These are phyloP conservation scores for Tilletia horrida DNA, from an alignment of 1,284 basidiomycete genomes.

Conservation along the genomic window DNA sequence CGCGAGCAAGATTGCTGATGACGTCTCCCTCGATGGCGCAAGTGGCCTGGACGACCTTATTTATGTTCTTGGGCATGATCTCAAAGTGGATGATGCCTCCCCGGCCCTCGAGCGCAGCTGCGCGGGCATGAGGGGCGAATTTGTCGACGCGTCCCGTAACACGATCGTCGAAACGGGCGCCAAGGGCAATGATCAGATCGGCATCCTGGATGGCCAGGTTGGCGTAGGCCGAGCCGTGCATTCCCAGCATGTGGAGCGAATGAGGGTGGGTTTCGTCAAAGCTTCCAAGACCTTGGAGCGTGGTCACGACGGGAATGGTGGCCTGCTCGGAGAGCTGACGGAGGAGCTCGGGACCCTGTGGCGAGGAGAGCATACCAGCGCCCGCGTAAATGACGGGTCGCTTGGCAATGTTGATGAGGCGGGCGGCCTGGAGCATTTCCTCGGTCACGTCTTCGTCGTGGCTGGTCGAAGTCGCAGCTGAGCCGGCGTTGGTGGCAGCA, in stretches of 20 bases:
- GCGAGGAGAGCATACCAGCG: conserved; percentile 79
- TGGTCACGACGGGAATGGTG: conserved; percentile 95
- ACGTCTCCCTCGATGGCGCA: conserved; percentile 94
- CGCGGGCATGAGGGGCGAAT: conserved; percentile 86
- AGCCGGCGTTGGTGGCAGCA: neutral
- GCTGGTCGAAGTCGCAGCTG: neutral
- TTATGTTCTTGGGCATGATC: conserved; percentile 97
- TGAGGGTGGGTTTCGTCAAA: conserved; percentile 82
- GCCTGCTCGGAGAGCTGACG: conserved; percentile 75
- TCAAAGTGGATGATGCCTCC: conserved; percentile 99
- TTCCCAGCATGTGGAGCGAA: conserved; percentile 95
- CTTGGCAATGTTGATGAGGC: conserved; percentile 85
- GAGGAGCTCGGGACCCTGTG: conserved; percentile 78
- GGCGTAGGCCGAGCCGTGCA: conserved; percentile 97
- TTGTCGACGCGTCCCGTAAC: conserved; percentile 85
- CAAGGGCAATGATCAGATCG: conserved; percentile 94
- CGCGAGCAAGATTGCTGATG: conserved; percentile 71
- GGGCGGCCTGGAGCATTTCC: conserved; percentile 81
- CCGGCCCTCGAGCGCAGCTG: conserved; percentile 77
- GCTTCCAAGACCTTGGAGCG: conserved; percentile 88
- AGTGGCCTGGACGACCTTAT: conserved; percentile 94
- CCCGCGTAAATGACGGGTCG: conserved; percentile 92
- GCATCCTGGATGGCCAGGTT: conserved; percentile 97
- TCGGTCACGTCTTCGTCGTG: conserved; percentile 6
- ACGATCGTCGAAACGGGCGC: conserved; percentile 94